phyloP scores from a whole-genome alignment of 352 stramenopile genomes.

The Phytophthora citrophthora region DNA sequence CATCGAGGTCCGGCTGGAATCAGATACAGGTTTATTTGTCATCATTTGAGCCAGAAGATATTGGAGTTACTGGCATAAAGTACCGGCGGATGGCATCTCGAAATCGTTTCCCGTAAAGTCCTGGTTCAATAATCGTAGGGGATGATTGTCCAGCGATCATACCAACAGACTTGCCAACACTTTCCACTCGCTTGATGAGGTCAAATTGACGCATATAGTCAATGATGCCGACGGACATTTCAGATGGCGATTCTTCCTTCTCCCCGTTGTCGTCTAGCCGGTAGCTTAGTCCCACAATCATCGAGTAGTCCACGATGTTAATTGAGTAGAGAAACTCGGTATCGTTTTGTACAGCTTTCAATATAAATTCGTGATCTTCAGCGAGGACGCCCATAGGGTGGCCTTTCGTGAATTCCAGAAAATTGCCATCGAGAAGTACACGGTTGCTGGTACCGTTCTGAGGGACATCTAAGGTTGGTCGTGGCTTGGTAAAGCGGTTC shows the following conservation, averaged over 20 bases:
- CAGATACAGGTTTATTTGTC: conserved; percentile 32
- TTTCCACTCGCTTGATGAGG: conserved; percentile 99
- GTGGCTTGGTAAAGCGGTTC: conserved; percentile 90
- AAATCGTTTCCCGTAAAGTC: conserved; percentile 96
- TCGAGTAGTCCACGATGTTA: conserved; percentile 99
- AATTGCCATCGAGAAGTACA: conserved; percentile 89
- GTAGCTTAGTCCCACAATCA: conserved; percentile 93
- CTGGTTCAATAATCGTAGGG: conserved; percentile 98
- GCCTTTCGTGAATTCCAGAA: conserved; percentile 80
- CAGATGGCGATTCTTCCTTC: conserved; percentile 40
- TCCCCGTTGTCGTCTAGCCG: conserved; percentile 39
- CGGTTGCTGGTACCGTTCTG: conserved; percentile 21
- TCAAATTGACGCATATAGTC: conserved; percentile 99
- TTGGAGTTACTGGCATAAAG: conserved; percentile 96
- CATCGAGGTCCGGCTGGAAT: not conserved
- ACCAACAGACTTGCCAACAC: conserved; percentile 96
- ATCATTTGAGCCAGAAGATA: conserved; percentile 57
- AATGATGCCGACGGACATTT: conserved; percentile 98
- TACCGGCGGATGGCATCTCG: conserved; percentile 95
- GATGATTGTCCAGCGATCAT: conserved; percentile 99
- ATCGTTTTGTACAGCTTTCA: conserved; percentile 96
- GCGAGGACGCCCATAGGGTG: conserved; percentile 77
- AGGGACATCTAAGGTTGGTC: conserved; percentile 27
- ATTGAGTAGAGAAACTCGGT: conserved; percentile 97
- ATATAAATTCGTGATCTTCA: conserved; percentile 72